These are phyloP conservation scores for Fusarium lateritium DNA, from an alignment of 2,329 filamentous ascomycete species.

Conservation along the genomic window DNA sequence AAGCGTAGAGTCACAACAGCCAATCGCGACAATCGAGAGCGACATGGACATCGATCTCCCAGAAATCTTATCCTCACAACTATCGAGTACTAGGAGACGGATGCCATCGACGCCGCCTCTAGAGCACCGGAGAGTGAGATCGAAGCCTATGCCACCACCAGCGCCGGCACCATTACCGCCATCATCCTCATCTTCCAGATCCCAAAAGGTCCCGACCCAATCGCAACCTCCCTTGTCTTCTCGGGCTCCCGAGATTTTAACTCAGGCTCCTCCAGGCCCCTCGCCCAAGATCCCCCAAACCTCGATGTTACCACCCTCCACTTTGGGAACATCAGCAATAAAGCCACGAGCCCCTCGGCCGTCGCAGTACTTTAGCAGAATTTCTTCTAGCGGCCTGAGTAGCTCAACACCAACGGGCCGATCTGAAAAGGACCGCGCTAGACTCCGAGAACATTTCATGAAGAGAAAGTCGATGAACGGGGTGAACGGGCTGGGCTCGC, in stretches of 20 bases:
- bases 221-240: slow-evolving; percentile 24
- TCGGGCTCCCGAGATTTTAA: slow-evolving; percentile 14
- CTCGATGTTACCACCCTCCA: slow-evolving; percentile 38
- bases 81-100: slow-evolving; percentile 4
- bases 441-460: slow-evolving; percentile 49
- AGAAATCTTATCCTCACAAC: background rate
- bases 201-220: background rate
- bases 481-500: slow-evolving; percentile 16
- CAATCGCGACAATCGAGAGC: slow-evolving; percentile 17
- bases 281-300: slow-evolving; percentile 39
- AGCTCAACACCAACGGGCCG: slow-evolving; percentile 29
- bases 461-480: slow-evolving; percentile 35
- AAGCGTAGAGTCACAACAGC: background rate
- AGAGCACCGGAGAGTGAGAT: background rate
- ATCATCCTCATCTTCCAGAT: background rate
- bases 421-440: slow-evolving; percentile 44
- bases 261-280: slow-evolving; percentile 28
- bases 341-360: slow-evolving; percentile 31
- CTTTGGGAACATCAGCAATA: slow-evolving; percentile 31
- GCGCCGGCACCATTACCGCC: background rate
- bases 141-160: background rate
- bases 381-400: slow-evolving; percentile 29
- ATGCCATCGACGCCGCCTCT: slow-evolving; percentile 3
- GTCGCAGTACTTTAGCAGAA: slow-evolving; percentile 45
- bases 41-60: slow-evolving; percentile 39